Conservation (phyloP, 2,329 filamentous ascomycete species). For the Rachicladosporium sp. region DNA sequence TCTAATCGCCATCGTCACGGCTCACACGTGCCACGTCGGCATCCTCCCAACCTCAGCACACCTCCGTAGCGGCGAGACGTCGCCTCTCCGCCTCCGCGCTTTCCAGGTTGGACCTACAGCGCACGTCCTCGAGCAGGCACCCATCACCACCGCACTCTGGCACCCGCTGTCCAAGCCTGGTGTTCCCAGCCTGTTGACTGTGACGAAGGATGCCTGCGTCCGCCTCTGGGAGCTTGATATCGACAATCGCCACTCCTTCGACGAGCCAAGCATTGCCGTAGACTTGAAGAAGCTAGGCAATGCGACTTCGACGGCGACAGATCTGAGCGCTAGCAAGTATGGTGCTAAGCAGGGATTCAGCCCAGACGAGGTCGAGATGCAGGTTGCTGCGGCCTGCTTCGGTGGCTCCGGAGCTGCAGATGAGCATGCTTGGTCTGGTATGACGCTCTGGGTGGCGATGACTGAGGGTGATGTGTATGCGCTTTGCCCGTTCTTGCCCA, state of each 20-base stretch:
- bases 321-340: conserved; percentile 65
- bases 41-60: conserved; percentile 72
- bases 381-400: conserved; percentile 83
- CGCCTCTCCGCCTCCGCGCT: conserved; percentile 66
- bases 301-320: conserved; percentile 67
- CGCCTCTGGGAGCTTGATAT: conserved; percentile 81
- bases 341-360: conserved; percentile 73
- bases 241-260: conserved; percentile 78
- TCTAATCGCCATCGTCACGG: conserved; percentile 74
- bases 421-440: conserved; percentile 69
- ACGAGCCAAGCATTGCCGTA: conserved; percentile 67
- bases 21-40: conserved; percentile 77
- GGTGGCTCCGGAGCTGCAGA: conserved; percentile 52
- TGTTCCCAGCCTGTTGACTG: conserved; percentile 70
- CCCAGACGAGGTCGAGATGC: conserved; percentile 82
- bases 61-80: conserved; percentile 54
- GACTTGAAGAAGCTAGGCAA: conserved; percentile 84
- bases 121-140: conserved; percentile 75
- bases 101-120: conserved; percentile 87
- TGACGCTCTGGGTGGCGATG: conserved; percentile 98
- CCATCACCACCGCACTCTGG: conserved; percentile 75
- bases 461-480: conserved; percentile 85
- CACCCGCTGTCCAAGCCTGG: conserved; percentile 71
- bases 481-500: conserved; percentile 76
- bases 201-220: conserved; percentile 78